These are phyloP conservation scores for Talaromyces pinophilus DNA, from an alignment of 2,329 filamentous ascomycete species.

Conservation along the genomic window DNA sequence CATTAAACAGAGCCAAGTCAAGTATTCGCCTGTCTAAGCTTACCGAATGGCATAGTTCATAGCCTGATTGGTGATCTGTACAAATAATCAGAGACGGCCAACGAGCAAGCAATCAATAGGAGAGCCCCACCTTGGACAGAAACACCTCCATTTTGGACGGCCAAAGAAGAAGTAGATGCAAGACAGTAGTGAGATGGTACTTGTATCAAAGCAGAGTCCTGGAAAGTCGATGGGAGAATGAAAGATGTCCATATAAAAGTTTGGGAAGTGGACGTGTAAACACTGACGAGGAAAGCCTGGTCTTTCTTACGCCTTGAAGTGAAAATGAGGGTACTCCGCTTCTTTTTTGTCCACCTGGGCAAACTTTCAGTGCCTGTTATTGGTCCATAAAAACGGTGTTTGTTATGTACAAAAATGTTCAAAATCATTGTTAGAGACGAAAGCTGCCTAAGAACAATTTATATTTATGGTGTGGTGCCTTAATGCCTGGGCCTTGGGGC, in stretches of 20 bases:
- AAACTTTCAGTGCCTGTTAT: background rate
- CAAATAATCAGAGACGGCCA: background rate
- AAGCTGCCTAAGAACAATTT: background rate
- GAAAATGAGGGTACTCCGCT: background rate
- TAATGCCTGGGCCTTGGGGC: background rate
- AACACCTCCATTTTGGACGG: constrained; percentile 68
- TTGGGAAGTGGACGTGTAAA: background rate
- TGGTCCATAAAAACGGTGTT: background rate
- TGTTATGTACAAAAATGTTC: background rate
- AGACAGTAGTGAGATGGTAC: background rate
- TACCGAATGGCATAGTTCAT: constrained; percentile 86
- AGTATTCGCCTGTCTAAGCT: background rate
- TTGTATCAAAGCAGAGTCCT: background rate
- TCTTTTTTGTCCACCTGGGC: background rate
- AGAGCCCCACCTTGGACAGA: constrained; percentile 56
- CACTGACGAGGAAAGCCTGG: background rate
- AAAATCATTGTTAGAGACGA: background rate
- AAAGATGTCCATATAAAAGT: background rate
- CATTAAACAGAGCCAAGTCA: background rate
- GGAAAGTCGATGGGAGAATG: no score
- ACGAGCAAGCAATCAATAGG: background rate
- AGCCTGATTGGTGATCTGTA: constrained; percentile 70
- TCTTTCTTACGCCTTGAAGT: background rate
- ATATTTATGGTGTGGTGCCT: background rate
- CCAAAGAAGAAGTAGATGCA: background rate